Conservation (phyloP, 148 eudicot species). For the Cornus florida region DNA sequence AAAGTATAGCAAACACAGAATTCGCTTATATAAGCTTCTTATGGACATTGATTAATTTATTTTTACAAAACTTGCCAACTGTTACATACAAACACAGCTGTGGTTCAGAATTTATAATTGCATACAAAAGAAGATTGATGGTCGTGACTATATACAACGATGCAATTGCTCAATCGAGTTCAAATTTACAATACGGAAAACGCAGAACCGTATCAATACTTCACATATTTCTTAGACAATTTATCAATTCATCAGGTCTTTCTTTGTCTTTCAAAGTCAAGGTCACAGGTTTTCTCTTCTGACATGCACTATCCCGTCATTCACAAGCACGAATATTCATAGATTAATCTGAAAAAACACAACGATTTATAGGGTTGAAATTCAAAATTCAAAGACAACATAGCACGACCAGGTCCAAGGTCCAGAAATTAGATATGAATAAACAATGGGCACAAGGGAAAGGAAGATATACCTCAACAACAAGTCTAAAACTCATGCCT, state of each 20-base stretch:
- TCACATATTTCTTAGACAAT: background rate
- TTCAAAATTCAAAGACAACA: background rate
- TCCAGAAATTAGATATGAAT: background rate
- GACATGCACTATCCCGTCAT: background rate
- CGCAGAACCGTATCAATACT: constrained; percentile 4
- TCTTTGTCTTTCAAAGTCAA: background rate
- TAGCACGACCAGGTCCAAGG: background rate
- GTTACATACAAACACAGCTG: background rate
- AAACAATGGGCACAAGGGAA: background rate
- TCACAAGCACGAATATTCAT: background rate
- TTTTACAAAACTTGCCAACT: background rate
- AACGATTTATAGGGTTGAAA: background rate
- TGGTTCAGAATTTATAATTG: background rate
- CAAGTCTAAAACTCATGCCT: constrained; percentile 14
- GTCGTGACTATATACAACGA: background rate
- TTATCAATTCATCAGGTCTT: background rate
- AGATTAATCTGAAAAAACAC: constrained; percentile 2
- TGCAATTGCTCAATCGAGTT: background rate
- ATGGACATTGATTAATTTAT: background rate
- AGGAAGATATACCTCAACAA: background rate
- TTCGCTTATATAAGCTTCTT: background rate
- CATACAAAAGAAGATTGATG: background rate
- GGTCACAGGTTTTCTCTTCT: background rate
- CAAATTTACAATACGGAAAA: background rate
- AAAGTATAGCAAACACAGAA: background rate